These are phyloP conservation scores for Vigna unguiculata DNA, from an alignment of 306 rosid genomes.

Conservation along the genomic window DNA sequence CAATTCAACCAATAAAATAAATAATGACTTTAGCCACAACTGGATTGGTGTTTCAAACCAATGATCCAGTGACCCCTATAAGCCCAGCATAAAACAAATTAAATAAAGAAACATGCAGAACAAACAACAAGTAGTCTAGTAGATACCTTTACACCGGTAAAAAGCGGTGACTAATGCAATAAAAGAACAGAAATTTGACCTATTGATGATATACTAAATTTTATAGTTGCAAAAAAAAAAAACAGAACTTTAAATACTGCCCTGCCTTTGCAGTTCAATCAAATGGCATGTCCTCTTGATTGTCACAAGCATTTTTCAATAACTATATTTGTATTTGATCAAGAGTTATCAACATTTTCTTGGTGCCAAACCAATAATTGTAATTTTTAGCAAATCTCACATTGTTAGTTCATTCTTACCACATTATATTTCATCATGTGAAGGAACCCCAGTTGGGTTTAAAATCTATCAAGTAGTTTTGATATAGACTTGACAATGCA, in stretches of 20 bases:
- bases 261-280: background rate
- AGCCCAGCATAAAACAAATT: background rate
- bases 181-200: conserved; percentile 5
- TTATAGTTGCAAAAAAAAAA: background rate
- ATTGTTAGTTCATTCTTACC: background rate
- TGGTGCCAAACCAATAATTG: background rate
- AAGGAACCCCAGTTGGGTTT: background rate
- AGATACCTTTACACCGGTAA: background rate
- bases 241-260: background rate
- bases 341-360: background rate
- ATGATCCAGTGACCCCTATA: background rate
- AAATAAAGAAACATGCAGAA: background rate
- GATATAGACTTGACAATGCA: background rate
- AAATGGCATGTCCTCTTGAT: background rate
- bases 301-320: background rate
- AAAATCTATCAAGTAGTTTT: conserved; percentile 16
- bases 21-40: background rate
- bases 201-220: background rate
- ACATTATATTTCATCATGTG: background rate
- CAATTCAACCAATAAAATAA: conserved; percentile 4
- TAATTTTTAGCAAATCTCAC: background rate
- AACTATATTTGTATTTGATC: background rate
- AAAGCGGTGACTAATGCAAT: background rate
- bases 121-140: background rate
- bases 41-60: background rate